phyloP scores from a whole-genome alignment of 345 rosid species.

The Lepidium didymum region DNA sequence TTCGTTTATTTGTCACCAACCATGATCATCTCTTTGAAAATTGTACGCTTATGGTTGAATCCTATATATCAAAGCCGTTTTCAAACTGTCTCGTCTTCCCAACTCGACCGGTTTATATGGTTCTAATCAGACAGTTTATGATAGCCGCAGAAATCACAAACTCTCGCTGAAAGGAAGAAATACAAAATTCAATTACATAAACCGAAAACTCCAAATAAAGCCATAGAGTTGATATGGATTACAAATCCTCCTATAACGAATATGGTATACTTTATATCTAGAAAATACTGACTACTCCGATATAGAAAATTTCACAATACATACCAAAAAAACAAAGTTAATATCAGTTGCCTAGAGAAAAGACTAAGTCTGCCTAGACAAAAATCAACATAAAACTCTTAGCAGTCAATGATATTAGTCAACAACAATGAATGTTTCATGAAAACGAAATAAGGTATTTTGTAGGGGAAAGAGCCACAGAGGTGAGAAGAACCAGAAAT shows the following conservation, averaged over 20 bases:
- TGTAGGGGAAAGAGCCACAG: not conserved
- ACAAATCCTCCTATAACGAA: no score
- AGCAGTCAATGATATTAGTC: not conserved
- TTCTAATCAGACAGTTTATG: not conserved
- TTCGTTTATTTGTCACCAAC: constrained; percentile 1
- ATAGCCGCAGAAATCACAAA: not conserved
- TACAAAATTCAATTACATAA: no score
- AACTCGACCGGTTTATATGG: not conserved
- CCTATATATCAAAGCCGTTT: not conserved
- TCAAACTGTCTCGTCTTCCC: not conserved
- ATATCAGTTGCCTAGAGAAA: no score
- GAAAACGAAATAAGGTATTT: not conserved
- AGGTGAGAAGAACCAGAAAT: not conserved
- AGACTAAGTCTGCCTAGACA: no score
- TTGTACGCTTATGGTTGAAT: constrained; percentile 6
- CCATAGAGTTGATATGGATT: no score
- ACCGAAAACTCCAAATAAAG: no score
- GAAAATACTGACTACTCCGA: no score
- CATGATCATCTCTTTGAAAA: not conserved
- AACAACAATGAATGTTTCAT: not conserved
- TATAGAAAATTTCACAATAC: no score
- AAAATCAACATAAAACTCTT: no score
- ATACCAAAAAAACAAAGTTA: no score
- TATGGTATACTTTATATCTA: no score
- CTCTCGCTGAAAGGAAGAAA: no score